phyloP scores from a whole-genome alignment of 345 rosid species.

The Linum usitatissimum region DNA sequence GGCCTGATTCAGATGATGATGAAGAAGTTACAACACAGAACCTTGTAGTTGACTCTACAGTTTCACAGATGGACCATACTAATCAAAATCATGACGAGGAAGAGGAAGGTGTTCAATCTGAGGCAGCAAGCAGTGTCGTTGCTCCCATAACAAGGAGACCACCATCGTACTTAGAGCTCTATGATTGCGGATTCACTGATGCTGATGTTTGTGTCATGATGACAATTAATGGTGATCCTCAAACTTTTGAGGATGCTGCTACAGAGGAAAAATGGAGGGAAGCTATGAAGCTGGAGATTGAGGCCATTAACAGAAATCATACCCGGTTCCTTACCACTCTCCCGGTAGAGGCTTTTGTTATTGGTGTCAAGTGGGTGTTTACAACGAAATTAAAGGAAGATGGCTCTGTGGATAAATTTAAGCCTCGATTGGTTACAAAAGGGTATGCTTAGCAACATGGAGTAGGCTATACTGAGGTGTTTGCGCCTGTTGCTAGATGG shows the following conservation, averaged over 20 bases:
- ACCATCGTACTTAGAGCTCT: not conserved
- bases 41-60: too few species aligned
- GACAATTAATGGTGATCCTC: not conserved
- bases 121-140: not conserved
- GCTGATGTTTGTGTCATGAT: not conserved
- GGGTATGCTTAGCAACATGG: too few species aligned
- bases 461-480: too few species aligned
- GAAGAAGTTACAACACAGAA: too few species aligned
- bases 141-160: not conserved
- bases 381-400: not conserved
- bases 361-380: constrained; percentile 13
- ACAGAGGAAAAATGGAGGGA: not conserved
- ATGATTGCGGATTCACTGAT: too few species aligned
- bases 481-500: not conserved
- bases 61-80: too few species aligned
- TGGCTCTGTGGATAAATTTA: constrained; percentile 2
- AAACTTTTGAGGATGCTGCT: not conserved
- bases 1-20: too few species aligned
- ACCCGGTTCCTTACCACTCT: not conserved
- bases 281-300: not conserved
- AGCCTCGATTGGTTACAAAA: not conserved
- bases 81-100: too few species aligned
- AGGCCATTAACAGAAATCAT: not conserved
- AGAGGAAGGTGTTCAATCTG: not conserved
- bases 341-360: not conserved